phyloP scores from a whole-genome alignment of 2,329 filamentous ascomycete species.

The Coniella vitis region DNA sequence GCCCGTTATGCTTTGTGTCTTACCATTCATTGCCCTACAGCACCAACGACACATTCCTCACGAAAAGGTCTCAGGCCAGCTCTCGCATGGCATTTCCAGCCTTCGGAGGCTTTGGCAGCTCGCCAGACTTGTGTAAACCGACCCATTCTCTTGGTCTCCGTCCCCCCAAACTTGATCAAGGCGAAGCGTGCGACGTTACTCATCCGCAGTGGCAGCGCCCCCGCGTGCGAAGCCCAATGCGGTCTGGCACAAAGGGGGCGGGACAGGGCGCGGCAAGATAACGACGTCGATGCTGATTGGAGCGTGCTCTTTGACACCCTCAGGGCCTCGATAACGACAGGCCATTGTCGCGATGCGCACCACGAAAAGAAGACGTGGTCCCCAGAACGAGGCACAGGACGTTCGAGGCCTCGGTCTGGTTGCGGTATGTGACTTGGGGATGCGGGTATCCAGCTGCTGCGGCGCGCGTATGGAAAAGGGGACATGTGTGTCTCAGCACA shows the following conservation, averaged over 20 bases:
- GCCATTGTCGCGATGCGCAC: background rate
- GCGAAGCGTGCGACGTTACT: background rate
- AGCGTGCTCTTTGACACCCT: background rate
- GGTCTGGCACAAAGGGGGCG: background rate
- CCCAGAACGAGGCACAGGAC: background rate
- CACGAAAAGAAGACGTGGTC: background rate
- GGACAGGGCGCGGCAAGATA: background rate
- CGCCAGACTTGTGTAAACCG: too few species aligned
- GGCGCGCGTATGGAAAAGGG: too few species aligned
- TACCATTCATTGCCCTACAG: too few species aligned
- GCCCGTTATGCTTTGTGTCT: too few species aligned
- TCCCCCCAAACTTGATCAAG: background rate
- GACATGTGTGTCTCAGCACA: too few species aligned
- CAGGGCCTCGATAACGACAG: background rate
- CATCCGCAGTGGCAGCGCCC: too few species aligned
- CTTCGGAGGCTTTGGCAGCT: too few species aligned
- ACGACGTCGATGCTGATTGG: conserved; percentile 1
- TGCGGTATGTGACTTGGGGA: background rate
- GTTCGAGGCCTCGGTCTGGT: too few species aligned
- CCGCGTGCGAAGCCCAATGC: background rate
- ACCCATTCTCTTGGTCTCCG: too few species aligned
- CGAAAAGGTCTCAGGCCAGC: too few species aligned
- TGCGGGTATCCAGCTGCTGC: background rate
- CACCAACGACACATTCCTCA: too few species aligned
- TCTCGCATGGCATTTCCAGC: too few species aligned